These are phyloP conservation scores for Metschnikowia orientalis DNA, from an alignment of 805 yeast genomes.

Conservation along the genomic window DNA sequence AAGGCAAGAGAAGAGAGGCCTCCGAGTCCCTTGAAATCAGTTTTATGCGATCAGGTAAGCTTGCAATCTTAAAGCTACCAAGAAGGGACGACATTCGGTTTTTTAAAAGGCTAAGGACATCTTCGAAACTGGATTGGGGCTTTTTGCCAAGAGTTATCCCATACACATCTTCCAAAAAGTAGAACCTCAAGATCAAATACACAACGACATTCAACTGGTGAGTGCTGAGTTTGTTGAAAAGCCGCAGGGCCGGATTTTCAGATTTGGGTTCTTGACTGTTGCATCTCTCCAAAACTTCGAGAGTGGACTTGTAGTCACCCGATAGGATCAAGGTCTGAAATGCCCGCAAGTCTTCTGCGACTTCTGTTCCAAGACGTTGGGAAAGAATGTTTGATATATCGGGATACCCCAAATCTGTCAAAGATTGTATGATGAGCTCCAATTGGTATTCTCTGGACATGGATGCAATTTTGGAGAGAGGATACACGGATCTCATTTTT, in stretches of 20 bases:
- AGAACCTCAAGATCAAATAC: constrained; percentile 11
- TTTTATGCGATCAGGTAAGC: background rate
- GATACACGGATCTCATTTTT: constrained; percentile 1
- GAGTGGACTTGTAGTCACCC: constrained; percentile 8
- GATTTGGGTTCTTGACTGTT: background rate
- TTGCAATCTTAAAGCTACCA: background rate
- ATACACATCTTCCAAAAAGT: constrained; percentile 12
- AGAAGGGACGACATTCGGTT: constrained; percentile 2
- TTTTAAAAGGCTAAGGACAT: constrained; percentile 1
- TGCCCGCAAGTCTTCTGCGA: too few relatives aligned
- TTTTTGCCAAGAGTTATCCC: constrained; percentile 1
- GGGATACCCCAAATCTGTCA: constrained; percentile 29
- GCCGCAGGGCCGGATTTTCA: background rate
- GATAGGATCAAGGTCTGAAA: constrained; percentile 3
- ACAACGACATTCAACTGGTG: constrained; percentile 6
- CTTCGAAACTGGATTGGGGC: background rate
- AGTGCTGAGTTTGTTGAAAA: background rate
- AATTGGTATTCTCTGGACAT: constrained; percentile 25
- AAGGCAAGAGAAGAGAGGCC: constrained; percentile 11
- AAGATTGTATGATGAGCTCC: constrained; percentile 28
- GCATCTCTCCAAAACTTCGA: constrained; percentile 1
- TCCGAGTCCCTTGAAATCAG: constrained; percentile 10
- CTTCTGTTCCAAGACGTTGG: constrained; percentile 4
- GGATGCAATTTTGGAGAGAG: background rate
- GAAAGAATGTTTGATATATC: constrained; percentile 22